Conservation (phyloP, 148 eudicot species). For the Fagopyrum tataricum region DNA sequence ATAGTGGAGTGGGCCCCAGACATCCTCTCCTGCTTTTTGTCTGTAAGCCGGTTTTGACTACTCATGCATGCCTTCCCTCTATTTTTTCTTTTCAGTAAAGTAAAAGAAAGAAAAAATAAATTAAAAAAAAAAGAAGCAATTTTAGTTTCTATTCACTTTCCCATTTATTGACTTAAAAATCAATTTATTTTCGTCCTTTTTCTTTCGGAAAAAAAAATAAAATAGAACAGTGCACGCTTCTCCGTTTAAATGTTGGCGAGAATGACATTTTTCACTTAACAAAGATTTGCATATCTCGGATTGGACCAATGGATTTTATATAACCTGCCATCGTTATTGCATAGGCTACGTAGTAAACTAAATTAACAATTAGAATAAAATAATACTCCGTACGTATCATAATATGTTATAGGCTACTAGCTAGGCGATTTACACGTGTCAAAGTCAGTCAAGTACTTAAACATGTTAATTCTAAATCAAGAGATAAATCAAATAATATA, state of each 20-base stretch:
- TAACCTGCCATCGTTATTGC: background rate
- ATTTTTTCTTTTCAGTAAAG: constrained; percentile 12
- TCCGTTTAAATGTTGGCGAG: background rate
- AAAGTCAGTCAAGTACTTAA: no score
- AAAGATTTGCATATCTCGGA: no score
- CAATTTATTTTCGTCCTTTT: background rate
- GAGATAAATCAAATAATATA: no score
- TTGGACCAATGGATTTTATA: no score
- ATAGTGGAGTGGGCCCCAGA: constrained; percentile 1
- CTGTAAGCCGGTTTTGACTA: constrained; percentile 14
- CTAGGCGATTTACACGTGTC: no score
- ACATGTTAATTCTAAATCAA: no score
- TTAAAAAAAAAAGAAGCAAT: background rate
- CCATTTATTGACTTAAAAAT: constrained; percentile 8
- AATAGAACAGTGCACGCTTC: background rate
- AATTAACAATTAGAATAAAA: no score
- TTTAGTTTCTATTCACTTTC: constrained; percentile 5
- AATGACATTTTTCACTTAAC: background rate
- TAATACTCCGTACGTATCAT: no score
- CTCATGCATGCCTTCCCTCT: constrained; percentile 11
- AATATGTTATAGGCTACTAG: no score
- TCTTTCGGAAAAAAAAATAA: background rate
- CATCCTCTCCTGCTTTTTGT: constrained; percentile 5
- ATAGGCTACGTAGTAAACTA: no score
- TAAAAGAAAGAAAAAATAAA: background rate